phyloP scores from a whole-genome alignment of 129 eudicot species.

The carrot (Daucus carota) region DNA sequence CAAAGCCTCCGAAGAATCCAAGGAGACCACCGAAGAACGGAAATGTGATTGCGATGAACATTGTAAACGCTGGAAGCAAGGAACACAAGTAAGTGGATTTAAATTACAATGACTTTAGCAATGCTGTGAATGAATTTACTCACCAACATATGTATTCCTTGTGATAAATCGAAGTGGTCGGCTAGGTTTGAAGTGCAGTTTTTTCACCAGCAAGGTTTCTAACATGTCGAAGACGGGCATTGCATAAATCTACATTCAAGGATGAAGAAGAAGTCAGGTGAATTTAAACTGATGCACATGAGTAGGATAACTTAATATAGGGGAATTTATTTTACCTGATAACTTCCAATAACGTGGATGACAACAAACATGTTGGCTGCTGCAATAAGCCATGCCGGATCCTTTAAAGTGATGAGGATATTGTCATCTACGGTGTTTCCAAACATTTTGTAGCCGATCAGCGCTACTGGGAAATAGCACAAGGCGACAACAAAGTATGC shows the following conservation, averaged over 20 bases:
- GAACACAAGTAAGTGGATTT: background rate
- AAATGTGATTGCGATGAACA: constrained; percentile 43
- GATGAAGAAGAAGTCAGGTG: background rate
- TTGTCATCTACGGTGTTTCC: constrained; percentile 60
- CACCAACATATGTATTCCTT: constrained; percentile 52
- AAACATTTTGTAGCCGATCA: constrained; percentile 46
- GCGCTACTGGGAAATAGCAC: constrained; percentile 71
- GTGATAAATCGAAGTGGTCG: constrained; percentile 41
- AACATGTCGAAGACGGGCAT: constrained; percentile 83
- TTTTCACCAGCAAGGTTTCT: constrained; percentile 59
- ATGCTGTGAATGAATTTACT: constrained; percentile 13
- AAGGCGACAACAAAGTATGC: constrained; percentile 65
- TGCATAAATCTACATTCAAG: constrained; percentile 48
- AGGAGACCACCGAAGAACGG: constrained; percentile 61
- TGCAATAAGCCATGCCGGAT: constrained; percentile 68
- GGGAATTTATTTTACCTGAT: constrained; percentile 36
- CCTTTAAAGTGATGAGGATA: constrained; percentile 43
- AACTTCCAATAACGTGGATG: constrained; percentile 66
- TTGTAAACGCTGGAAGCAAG: constrained; percentile 38
- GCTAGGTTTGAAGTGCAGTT: constrained; percentile 49
- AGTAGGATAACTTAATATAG: background rate
- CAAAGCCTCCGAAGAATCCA: constrained; percentile 51
- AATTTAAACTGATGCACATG: background rate
- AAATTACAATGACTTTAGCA: background rate
- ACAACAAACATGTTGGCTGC: constrained; percentile 67